Base-by-base conservation (phyloP, 176 grass and related monocot genomes). In the Oryza rufipogon region DNA sequence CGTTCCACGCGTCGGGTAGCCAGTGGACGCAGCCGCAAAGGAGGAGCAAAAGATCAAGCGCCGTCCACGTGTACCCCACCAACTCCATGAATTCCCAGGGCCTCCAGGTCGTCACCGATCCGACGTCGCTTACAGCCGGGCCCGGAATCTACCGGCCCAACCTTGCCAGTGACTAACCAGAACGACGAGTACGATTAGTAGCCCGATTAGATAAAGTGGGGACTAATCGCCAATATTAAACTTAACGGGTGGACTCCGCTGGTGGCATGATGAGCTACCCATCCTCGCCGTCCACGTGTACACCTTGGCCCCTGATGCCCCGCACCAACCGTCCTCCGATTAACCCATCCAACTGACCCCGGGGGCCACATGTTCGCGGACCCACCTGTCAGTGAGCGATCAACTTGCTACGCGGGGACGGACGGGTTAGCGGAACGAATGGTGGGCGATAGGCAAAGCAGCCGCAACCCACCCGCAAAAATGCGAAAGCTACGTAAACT, bases 271-370 rank as follows among this genome's bases (percentile, higher is more conserved):
- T 87, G 85, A 87, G 76, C 85, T 80, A 84, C 71, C 70, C 65
- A 91, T 91, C 76, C 85, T 4, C 33, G 51, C 81, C 85, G 85
- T 87, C 89, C 85, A 91, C 89, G 89, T 87, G 85, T 87, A 84
- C 80, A 13, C 0, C 0, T 5, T 3, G 12, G 1, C 30, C 75
- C 11, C 20, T 0, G 33, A 22, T 39, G 25, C 4, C 33, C 3
- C 26, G 22, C 23, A 70, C 22, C 22, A 69, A 80, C 70, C 3
- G 1, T 2, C 0, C 0, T 3, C 0, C 0, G 1, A 3, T 4
- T 19, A 7, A 5, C 22, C 9, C 1, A 0, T 17, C 0, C 0
- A 0, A 51, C 80, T 80, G 84, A 54, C n/a, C 0, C 0, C 0
- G 4, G 81, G 81, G 65, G 1, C 32, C 32, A 0, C 0, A 0